Evolutionary conservation across 345 rosid species (phyloP), one percentile per base, ranked within the genome.

Genomic region (Pistacia atlantica): DNA sequence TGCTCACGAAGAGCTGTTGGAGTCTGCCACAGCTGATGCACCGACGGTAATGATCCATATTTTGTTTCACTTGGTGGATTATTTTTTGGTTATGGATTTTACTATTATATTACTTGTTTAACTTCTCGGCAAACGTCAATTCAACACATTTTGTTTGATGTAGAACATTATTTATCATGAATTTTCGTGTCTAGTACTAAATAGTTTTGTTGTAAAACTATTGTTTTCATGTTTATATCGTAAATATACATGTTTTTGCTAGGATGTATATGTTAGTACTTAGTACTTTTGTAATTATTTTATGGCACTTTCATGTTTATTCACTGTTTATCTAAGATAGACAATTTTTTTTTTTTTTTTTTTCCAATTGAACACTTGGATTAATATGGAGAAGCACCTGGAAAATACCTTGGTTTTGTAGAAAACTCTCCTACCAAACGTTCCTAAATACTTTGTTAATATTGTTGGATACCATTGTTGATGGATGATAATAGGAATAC

Each of bases 1-100:
- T 80, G 77, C 89, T 16, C 94, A 86, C 25, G 91, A 84, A 48
- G 94, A 92, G 69, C 71, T 94, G 84, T 66, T 92, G 86, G 95
- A 90, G 73, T 78, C 97, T 5, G 92, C 91, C 64, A 69, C 75
- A 82, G 83, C 87, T 3, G 91, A 90, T 85, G 70, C 74, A 8
- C 87, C 80, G 56, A n/a, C 83, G 81, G 97, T 92, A 84, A 38
- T 66, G 75, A 55, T 69, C 18, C 55, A 75, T 76, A 63, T 11
- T 3, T 46, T 72, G 22, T 38, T 62, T 17, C 33, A 54, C 42
- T 52, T 66, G 42, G 5, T 11, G 13, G 16, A 17, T 59, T 33
- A 69, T 42, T 42, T 42, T 64, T 54, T 45, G 46, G 8, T 75
- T 78, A 2, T 14, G 10, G 2, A 17, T 46, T 16, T 51, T 60